Percentiles rank a stretch among this genome's conserved stretches.
Conservation (phyloP, 208 protist species). For the Trypanosoma brucei region DNA sequence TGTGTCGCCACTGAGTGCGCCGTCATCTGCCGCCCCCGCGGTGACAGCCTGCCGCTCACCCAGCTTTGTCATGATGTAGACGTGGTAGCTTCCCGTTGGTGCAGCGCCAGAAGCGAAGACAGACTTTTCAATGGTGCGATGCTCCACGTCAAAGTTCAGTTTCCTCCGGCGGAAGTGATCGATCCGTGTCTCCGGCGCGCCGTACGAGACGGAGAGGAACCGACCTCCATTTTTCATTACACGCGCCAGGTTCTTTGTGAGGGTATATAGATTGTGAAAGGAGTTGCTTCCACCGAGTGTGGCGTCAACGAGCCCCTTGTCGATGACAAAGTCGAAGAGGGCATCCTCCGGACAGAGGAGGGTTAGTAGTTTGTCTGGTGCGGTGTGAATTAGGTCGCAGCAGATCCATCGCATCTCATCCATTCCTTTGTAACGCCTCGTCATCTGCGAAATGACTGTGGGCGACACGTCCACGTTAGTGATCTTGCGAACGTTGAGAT, state of each 20-base stretch:
- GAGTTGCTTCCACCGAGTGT: slow-evolving; percentile 84
- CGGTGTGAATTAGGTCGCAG: slow-evolving; percentile 71
- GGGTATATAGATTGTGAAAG: slow-evolving; percentile 83
- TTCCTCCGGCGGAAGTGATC: slow-evolving; percentile 88
- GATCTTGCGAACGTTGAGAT: slow-evolving; percentile 82
- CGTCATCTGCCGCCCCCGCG: slow-evolving; percentile 33
- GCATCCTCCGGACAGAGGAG: slow-evolving; percentile 77
- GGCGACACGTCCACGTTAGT: slow-evolving; percentile 89
- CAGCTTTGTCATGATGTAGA: slow-evolving; percentile 89
- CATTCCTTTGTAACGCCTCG: slow-evolving; percentile 77
- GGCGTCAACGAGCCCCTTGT: slow-evolving; percentile 86
- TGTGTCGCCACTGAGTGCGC: slow-evolving; percentile 33
- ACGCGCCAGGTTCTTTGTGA: slow-evolving; percentile 87
- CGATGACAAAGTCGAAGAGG: slow-evolving; percentile 87
- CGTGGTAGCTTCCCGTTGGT: slow-evolving; percentile 82
- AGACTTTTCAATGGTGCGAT: slow-evolving; percentile 82
- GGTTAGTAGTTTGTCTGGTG: slow-evolving; percentile 70
- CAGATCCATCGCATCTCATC: slow-evolving; percentile 86
- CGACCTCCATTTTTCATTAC: slow-evolving; percentile 85
- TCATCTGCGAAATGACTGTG: slow-evolving; percentile 86
- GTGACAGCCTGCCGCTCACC: slow-evolving; percentile 32
- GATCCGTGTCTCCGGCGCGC: slow-evolving; percentile 81
- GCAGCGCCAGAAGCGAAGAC: slow-evolving; percentile 76
- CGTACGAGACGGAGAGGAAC: slow-evolving; percentile 86
- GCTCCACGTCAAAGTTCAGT: slow-evolving; percentile 85